Conservation (phyloP, 495 filamentous ascomycete species). For the Aspergillus incahuasiensis region DNA sequence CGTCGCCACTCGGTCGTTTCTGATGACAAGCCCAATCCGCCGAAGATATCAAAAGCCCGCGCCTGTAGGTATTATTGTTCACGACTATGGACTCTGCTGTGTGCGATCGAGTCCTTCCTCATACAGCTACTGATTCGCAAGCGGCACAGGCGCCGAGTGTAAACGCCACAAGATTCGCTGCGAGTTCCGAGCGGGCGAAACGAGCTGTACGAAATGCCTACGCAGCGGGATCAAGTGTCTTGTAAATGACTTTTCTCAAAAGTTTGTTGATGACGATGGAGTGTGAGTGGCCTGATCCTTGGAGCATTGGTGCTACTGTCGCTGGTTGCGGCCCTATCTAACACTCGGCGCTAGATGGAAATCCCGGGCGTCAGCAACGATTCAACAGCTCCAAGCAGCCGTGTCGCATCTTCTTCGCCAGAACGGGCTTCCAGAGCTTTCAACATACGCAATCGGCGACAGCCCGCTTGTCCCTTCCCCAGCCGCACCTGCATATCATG, state of each 20-base stretch:
- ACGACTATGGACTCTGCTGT: not conserved
- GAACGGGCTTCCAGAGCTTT: conserved; percentile 36
- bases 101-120: not conserved
- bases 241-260: conserved; percentile 47
- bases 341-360: conserved; percentile 37
- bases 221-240: conserved; percentile 46
- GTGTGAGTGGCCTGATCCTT: conserved; percentile 26
- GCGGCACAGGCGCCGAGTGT: conserved; percentile 38
- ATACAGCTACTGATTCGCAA: conserved; percentile 5
- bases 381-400: conserved; percentile 41
- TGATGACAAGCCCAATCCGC: conserved; percentile 22
- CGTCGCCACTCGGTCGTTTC: conserved; percentile 19
- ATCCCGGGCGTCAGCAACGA: conserved; percentile 35
- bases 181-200: conserved; percentile 39
- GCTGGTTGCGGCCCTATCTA: conserved; percentile 1
- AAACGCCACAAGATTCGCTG: conserved; percentile 48
- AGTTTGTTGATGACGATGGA: conserved; percentile 46
- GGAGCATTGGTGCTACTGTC: not conserved
- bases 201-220: conserved; percentile 42
- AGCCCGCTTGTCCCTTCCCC: conserved; percentile 21
- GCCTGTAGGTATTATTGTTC: conserved; percentile 35
- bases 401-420: conserved; percentile 43
- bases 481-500: conserved; percentile 31
- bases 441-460: conserved; percentile 33
- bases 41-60: conserved; percentile 45